phyloP scores from a whole-genome alignment of 1,284 basidiomycete genomes.

The Chalciporus sp. region DNA sequence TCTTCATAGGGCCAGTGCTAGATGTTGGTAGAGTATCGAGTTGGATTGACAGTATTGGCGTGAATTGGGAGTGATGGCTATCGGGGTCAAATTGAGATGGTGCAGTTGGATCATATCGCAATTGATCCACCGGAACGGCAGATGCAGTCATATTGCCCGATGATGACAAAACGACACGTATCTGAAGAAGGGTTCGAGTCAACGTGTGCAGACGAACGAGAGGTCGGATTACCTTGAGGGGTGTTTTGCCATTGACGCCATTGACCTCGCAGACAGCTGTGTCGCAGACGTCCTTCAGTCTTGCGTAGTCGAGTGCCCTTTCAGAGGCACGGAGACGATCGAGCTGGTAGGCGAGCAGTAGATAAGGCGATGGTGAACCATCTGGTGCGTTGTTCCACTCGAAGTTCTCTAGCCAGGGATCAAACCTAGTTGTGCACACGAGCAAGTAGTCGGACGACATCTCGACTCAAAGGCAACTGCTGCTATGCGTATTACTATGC shows the following conservation, averaged over 20 bases:
- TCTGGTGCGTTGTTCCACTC: conserved; percentile 60
- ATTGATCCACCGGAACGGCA: conserved; percentile 40
- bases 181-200: conserved; percentile 36
- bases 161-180: conserved; percentile 56
- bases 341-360: conserved; percentile 60
- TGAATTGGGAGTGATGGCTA: conserved; percentile 27
- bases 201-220: neutral
- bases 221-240: conserved; percentile 38
- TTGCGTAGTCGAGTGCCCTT: conserved; percentile 49
- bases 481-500: too few species aligned
- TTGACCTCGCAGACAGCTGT: conserved; percentile 40
- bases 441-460: conserved; percentile 18
- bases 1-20: conserved; percentile 62
- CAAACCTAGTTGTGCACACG: conserved; percentile 46
- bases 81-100: conserved; percentile 42
- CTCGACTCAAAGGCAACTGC: too few species aligned
- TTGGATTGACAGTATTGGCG: conserved; percentile 42
- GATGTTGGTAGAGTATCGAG: conserved; percentile 58
- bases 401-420: conserved; percentile 46
- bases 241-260: conserved; percentile 19
- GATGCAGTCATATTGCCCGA: conserved; percentile 48
- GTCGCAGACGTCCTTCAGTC: conserved; percentile 46
- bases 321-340: conserved; percentile 58
- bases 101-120: conserved; percentile 48
- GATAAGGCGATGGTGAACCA: conserved; percentile 51